These are phyloP conservation scores for Knufia fluminis DNA, from an alignment of 2,329 filamentous ascomycete species.

Conservation along the genomic window DNA sequence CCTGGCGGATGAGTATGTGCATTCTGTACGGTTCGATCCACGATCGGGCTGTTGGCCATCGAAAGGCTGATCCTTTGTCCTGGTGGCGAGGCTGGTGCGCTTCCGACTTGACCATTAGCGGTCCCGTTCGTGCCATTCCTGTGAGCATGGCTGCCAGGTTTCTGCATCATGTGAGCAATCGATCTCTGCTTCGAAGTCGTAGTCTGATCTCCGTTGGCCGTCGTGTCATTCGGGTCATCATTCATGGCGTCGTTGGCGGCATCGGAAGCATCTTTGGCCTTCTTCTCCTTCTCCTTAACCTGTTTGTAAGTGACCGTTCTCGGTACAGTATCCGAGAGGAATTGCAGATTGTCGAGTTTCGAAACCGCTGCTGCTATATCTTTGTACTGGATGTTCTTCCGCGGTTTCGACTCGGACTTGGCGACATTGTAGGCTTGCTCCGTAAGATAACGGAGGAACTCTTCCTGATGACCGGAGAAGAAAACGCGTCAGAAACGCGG, in stretches of 20 bases:
- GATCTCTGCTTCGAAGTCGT: constrained; percentile 14
- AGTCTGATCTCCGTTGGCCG: constrained; percentile 24
- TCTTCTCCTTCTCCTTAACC: constrained; percentile 53
- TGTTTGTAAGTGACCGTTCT: constrained; percentile 74
- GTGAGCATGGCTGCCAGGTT: neutral
- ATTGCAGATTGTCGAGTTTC: constrained; percentile 88
- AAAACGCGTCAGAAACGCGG: neutral
- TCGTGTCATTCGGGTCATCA: constrained; percentile 14
- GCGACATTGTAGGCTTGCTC: constrained; percentile 78
- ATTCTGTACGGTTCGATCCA: constrained; percentile 45
- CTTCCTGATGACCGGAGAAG: constrained; percentile 52
- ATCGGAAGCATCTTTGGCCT: neutral
- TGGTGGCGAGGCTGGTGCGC: neutral
- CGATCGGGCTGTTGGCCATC: constrained; percentile 16
- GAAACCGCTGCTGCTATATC: constrained; percentile 83
- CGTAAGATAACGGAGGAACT: constrained; percentile 90
- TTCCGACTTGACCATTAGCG: neutral
- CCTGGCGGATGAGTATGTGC: constrained; percentile 23
- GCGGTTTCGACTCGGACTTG: constrained; percentile 82
- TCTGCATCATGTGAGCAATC: constrained; percentile 12
- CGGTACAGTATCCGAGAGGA: constrained; percentile 82
- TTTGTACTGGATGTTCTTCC: constrained; percentile 90
- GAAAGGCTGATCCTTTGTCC: constrained; percentile 1
- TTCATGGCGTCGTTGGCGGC: constrained; percentile 24
- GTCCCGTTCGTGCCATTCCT: constrained; percentile 1